These are phyloP conservation scores for Lathyrus aphaca DNA, from an alignment of 306 rosid species.

Conservation along the genomic window DNA sequence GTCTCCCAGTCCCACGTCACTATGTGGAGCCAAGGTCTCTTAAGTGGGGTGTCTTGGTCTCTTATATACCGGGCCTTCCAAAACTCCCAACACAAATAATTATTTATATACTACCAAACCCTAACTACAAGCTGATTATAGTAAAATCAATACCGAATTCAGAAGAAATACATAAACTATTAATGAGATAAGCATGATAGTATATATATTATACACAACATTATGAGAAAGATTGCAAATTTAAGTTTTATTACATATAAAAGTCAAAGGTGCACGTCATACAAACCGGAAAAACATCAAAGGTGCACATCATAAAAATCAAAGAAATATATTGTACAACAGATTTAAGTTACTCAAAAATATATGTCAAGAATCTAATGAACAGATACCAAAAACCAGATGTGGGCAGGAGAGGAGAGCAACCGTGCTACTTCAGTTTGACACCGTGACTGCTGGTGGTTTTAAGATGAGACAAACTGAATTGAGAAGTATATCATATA, in stretches of 20 bases:
- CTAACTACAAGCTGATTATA: background rate
- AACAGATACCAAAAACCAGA: too few relatives aligned
- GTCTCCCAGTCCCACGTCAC: background rate
- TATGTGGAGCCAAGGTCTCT: background rate
- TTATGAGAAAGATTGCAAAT: conserved; percentile 29
- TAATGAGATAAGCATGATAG: conserved; percentile 2
- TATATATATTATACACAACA: conserved; percentile 6
- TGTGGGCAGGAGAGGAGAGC: background rate
- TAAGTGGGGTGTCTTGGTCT: background rate
- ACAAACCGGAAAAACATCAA: background rate
- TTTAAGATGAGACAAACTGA: conserved; percentile 27
- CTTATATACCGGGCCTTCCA: too few relatives aligned
- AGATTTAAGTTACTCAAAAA: background rate
- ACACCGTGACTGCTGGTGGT: conserved; percentile 15
- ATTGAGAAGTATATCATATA: conserved; percentile 21
- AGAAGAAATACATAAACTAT: conserved; percentile 22
- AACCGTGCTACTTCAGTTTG: conserved; percentile 4
- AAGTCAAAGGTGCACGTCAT: conserved; percentile 22
- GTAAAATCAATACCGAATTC: conserved; percentile 19
- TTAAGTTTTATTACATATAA: conserved; percentile 3
- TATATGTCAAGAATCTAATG: too few relatives aligned
- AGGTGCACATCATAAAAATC: background rate
- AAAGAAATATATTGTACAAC: background rate
- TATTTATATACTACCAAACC: conserved; percentile 6
- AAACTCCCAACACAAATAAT: background rate